phyloP scores from a whole-genome alignment of 176 grass and related monocot genomes.

The Miscanthus lutarioriparius region DNA sequence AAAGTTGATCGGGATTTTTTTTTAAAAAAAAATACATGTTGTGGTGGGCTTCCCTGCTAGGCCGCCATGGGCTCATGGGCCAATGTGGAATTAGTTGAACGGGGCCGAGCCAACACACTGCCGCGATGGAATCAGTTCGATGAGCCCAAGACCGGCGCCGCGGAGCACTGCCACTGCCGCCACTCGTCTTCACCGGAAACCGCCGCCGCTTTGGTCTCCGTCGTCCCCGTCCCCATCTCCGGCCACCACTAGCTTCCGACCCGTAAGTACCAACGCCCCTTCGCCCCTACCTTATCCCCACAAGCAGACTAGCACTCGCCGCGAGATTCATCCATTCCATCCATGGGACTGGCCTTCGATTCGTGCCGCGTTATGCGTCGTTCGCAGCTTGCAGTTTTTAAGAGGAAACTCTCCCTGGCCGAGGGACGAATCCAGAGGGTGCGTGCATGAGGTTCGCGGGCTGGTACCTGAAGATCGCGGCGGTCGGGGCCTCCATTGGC shows the following conservation, averaged over 20 bases:
- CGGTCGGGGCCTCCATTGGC: slow-evolving; percentile 64
- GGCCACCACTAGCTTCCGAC: neutral
- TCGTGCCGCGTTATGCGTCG: neutral
- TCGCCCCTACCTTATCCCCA: too few species aligned
- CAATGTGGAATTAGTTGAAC: too few species aligned
- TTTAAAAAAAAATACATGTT: too few species aligned
- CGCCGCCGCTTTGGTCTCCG: neutral
- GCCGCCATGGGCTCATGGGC: too few species aligned
- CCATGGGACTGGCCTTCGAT: neutral
- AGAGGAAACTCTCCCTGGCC: neutral
- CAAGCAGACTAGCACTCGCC: neutral
- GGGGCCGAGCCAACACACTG: too few species aligned
- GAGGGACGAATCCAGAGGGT: neutral
- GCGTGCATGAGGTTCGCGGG: slow-evolving; percentile 63
- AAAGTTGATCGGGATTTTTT: too few species aligned
- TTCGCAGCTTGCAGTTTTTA: neutral
- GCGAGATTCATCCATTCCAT: neutral
- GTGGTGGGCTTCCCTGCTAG: too few species aligned
- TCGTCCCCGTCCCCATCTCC: neutral
- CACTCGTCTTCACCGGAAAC: neutral
- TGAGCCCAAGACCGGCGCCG: neutral
- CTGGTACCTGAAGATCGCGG: slow-evolving; percentile 85
- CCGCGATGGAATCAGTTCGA: too few species aligned
- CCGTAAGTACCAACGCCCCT: neutral
- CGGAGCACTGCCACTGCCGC: too few species aligned